These are phyloP conservation scores for Trichoderma guizhouense DNA, from an alignment of 2,329 filamentous ascomycete genomes.

Conservation along the genomic window DNA sequence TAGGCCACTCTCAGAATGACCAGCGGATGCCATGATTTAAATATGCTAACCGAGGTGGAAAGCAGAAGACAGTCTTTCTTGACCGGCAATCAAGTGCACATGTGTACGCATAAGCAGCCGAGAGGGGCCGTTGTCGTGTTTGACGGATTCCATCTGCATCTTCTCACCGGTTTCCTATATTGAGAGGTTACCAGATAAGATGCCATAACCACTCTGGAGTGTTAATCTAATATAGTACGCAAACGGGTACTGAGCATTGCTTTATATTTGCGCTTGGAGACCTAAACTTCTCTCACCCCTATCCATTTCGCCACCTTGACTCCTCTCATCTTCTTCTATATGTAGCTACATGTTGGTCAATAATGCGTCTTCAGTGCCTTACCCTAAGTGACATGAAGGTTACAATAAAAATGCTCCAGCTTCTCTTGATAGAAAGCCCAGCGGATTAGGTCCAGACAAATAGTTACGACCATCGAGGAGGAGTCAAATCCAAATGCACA, in stretches of 20 bases:
- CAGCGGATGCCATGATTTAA: not conserved
- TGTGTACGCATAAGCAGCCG: not conserved
- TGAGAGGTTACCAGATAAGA: not conserved
- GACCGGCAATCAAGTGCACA: not conserved
- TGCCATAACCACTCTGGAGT: not conserved
- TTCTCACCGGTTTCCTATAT: not conserved
- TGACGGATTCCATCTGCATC: not conserved
- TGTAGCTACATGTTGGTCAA: not conserved
- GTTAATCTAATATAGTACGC: not conserved
- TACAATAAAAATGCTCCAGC: not conserved
- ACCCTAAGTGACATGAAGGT: fast-evolving
- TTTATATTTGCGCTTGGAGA: not conserved
- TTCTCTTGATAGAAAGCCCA: not conserved
- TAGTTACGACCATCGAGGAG: not conserved
- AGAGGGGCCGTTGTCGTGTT: not conserved
- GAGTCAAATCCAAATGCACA: not conserved
- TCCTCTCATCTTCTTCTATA: not conserved
- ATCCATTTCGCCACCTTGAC: not conserved
- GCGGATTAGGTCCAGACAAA: not conserved
- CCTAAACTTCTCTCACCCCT: not conserved
- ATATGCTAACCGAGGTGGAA: not conserved
- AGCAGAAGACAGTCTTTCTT: not conserved
- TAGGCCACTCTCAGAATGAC: not conserved
- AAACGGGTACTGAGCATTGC: not conserved
- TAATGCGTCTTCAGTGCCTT: not conserved